These are phyloP conservation scores for Vishniacozyma victoriae DNA, from an alignment of 768 basidiomycete genomes.

Conservation along the genomic window DNA sequence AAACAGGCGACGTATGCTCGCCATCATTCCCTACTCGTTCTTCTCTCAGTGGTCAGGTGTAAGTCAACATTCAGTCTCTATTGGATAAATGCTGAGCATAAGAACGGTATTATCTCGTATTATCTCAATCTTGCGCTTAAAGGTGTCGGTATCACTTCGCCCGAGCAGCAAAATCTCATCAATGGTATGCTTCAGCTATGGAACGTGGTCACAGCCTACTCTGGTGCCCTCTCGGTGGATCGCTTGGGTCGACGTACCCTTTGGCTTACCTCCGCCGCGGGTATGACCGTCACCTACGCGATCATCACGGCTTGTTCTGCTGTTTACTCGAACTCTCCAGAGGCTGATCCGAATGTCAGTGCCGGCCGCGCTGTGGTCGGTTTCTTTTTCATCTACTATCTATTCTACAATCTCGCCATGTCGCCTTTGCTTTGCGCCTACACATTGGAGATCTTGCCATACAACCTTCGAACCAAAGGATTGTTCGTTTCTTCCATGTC, in stretches of 20 bases:
- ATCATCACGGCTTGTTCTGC: constrained; percentile 27
- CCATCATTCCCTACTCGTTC: constrained; percentile 31
- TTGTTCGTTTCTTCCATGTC: constrained; percentile 22
- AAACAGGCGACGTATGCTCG: constrained; percentile 23
- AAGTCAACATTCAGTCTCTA: constrained; percentile 14
- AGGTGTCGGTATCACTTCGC: constrained; percentile 35
- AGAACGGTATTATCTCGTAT: no score
- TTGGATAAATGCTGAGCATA: constrained; percentile 14
- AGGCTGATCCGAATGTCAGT: constrained; percentile 18
- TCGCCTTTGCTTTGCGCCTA: constrained; percentile 29
- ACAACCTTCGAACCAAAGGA: constrained; percentile 31
- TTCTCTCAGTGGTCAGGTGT: constrained; percentile 43
- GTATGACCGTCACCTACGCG: constrained; percentile 14
- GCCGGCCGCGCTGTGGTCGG: constrained; percentile 38
- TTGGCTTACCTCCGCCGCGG: constrained; percentile 22
- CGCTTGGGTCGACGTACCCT: constrained; percentile 16
- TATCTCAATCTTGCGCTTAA: constrained; percentile 36
- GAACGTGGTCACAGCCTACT: constrained; percentile 23
- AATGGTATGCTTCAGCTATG: constrained; percentile 24
- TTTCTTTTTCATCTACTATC: constrained; percentile 43
- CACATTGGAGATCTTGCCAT: constrained; percentile 34
- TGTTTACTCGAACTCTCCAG: constrained; percentile 24
- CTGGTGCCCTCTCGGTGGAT: constrained; percentile 27
- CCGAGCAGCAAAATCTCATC: constrained; percentile 19
- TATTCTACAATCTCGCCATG: constrained; percentile 33